A percentile compares a stretch with the other conserved stretches of the same genome.
phyloP scores from a whole-genome alignment of 2,329 filamentous ascomycete genomes.

The Teratosphaeriaceae sp. region DNA sequence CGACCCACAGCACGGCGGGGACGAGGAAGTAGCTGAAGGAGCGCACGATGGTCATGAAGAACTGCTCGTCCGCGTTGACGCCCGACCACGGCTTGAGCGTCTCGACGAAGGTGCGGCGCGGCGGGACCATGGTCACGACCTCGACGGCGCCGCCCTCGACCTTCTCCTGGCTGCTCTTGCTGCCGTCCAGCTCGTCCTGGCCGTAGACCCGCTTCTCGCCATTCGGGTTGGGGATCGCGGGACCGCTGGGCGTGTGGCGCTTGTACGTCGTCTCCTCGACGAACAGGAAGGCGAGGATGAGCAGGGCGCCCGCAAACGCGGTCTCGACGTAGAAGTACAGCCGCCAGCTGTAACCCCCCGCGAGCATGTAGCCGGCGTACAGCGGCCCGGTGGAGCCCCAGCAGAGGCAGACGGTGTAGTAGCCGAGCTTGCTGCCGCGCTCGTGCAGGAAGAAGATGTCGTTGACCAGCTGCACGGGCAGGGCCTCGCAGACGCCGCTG shows the following conservation, averaged over 20 bases:
- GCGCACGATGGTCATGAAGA: slow-evolving; percentile 30
- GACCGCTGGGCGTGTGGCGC: slow-evolving; percentile 12
- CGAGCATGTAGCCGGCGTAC: slow-evolving; percentile 56
- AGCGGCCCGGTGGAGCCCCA: slow-evolving; percentile 51
- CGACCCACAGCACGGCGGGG: slow-evolving; percentile 32
- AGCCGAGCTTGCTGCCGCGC: slow-evolving; percentile 47
- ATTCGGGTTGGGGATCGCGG: slow-evolving; percentile 5
- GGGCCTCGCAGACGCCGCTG: slow-evolving; percentile 40
- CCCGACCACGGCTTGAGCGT: slow-evolving; percentile 29
- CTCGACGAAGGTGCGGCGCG: slow-evolving; percentile 23
- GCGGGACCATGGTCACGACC: slow-evolving; percentile 19
- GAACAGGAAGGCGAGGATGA: slow-evolving; percentile 49
- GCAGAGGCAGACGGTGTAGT: slow-evolving; percentile 54
- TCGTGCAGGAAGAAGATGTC: slow-evolving; percentile 44
- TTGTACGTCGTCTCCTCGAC: slow-evolving; percentile 55
- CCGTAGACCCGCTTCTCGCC: slow-evolving; percentile 12
- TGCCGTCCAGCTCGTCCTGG: slow-evolving; percentile 17
- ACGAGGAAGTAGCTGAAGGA: slow-evolving; percentile 33
- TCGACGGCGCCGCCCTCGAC: slow-evolving; percentile 21
- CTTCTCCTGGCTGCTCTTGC: slow-evolving; percentile 13
- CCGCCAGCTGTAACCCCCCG: slow-evolving; percentile 49
- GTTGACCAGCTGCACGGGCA: slow-evolving; percentile 43
- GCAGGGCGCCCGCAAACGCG: slow-evolving; percentile 43
- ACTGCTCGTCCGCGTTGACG: slow-evolving; percentile 28
- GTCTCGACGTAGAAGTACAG: slow-evolving; percentile 57